Base-by-base conservation (phyloP, 805 yeast species). In the Candida andamanensis region DNA sequence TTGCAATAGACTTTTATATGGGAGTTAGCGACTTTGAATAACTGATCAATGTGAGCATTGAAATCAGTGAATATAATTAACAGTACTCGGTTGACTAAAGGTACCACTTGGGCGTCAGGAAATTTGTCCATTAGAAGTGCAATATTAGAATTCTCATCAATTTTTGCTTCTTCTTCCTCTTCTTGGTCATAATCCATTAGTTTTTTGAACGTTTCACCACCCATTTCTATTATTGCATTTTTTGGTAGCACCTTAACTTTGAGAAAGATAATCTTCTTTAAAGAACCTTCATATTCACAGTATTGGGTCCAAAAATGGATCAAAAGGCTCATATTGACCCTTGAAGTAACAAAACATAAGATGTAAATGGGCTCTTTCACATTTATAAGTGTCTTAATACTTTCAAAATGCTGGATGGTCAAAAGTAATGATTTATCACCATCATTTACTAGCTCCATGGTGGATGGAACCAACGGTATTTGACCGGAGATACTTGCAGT, bases 401-500 rank as follows among this genome's bases (percentile, higher is more conserved):
- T 69, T 39, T 69, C 65, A 30, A 86, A 72, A 56, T 87, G 92
- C 52, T 85, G 95, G 9, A 41, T 29, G 2, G 46, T 31, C 30
- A 89, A 67, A 0, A 95, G 66, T 15, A 87, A 54, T 0, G 67
- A 61, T 0, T 76, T 49, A 8, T 56, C 60, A 4, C 30, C 28
- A 4, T 28, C 26, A 7, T 28, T 23, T 3, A 49, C 32, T 23
- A 84, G 45, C 3, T 57, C 68, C 89, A 90, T 83, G 9, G 74
- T 54, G 1, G 74, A 55, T 0, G 98, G 97, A 2, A 80, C 53
- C 24, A 92, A 62, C 2, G 95, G 94, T 23, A 92, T 89, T 60
- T 92, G 97, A 0, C 98, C 98, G 30, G 97, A 85, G 9, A 89
- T 53, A 22, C 69, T 65, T 2, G 81, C 78, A 6, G 77, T 55